phyloP scores from a whole-genome alignment of 2,329 filamentous ascomycete species.

The Byssochlamys sp. region DNA sequence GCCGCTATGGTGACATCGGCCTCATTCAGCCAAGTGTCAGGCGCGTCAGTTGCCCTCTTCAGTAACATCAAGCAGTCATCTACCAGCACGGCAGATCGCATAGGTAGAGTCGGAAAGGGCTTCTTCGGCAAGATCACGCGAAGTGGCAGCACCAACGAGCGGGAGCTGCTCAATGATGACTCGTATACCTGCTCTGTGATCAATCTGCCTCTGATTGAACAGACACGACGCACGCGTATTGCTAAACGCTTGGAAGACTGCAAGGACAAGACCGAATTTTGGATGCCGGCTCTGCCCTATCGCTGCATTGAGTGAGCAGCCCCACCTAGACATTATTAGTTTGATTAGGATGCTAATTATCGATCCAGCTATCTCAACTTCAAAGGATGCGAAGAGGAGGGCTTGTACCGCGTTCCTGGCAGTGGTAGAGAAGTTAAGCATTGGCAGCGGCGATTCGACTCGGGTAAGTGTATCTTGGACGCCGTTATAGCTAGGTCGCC shows the following conservation, averaged over 20 bases:
- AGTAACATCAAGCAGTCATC: constrained; percentile 64
- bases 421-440: constrained; percentile 84
- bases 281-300: constrained; percentile 96
- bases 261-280: constrained; percentile 91
- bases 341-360: constrained; percentile 3
- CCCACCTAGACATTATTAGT: neutral
- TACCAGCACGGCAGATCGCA: constrained; percentile 61
- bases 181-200: constrained; percentile 78
- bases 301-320: constrained; percentile 69
- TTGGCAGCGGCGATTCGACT: constrained; percentile 85
- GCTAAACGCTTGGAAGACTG: constrained; percentile 80
- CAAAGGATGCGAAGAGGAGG: constrained; percentile 86
- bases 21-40: constrained; percentile 42
- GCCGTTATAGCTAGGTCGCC: neutral
- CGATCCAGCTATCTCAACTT: constrained; percentile 68
- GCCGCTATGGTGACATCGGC: constrained; percentile 34
- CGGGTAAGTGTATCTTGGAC: constrained; percentile 44
- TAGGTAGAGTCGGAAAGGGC: constrained; percentile 66
- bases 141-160: constrained; percentile 57
- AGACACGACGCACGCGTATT: constrained; percentile 82
- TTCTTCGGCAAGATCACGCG: constrained; percentile 70
- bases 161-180: constrained; percentile 66
- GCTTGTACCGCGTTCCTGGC: constrained; percentile 82
- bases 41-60: constrained; percentile 55
- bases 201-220: constrained; percentile 74